Evolutionary conservation across 2,329 filamentous ascomycete genomes (phyloP), one percentile per base, ranked within the genome.

Genomic region (Ceratocystis lukuohia): DNA sequence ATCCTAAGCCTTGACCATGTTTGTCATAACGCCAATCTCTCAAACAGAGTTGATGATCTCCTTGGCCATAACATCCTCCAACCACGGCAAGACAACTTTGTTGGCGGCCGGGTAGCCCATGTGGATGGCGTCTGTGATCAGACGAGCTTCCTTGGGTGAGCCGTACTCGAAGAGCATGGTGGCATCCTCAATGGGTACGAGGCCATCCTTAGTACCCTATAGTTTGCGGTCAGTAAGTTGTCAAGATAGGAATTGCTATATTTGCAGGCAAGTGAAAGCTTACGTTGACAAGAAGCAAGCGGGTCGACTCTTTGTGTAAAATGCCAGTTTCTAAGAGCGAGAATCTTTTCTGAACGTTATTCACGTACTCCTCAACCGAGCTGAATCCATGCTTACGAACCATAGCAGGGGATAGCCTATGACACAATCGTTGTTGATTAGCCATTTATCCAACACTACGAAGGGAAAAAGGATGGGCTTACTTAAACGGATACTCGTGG

Each of bases 151-250:
- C 75, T 88, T 88, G 12, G 84, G 83, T 41, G 77, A 79, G 1
- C 85, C 85, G 70, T 87, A 80, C 72, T 87, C 83, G 70, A 86
- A 82, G 65, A 88, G 75, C 64, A 88, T 74, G 75, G 85, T 81
- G 15, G 79, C 85, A 71, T 88, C 85, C 71, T 88, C 85, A 67
- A 88, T 85, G 0, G 85, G 85, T 78, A 87, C 86, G 57, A 88
- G 74, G 0, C 84, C 85, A 70, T 88, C 85, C 65, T 80, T 76
- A 2, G 80, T 82, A 7, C 85, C 85, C 79, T 86, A 69, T 25
- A 66, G 20, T 12, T 3, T 7, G 28, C 17, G 7, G 12, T 5
- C 22, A 48, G 45, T 66, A 53, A 61, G 37, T 28, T 41, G 37
- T 12, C 10, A 41, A 12, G 37, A 15, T 12, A 4, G 3, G 3